A percentile compares a stretch with the other conserved stretches of the same genome.
Conservation (phyloP, 2,329 filamentous ascomycete genomes). For the Diaporthe sp. region DNA sequence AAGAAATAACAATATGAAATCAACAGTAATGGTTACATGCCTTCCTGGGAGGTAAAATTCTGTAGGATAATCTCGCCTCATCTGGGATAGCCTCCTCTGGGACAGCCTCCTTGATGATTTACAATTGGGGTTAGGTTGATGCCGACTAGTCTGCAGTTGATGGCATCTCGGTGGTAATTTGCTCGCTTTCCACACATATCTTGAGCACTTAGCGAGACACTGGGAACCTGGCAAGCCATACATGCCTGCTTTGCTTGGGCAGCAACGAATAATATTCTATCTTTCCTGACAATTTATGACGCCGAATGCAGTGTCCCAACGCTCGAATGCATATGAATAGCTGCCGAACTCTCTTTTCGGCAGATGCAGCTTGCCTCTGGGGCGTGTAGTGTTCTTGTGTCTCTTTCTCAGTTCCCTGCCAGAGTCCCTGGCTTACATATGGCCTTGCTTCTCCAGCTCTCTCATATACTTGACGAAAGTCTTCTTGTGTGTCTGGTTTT, state of each 20-base stretch:
- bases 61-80: too few species aligned
- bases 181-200: too few species aligned
- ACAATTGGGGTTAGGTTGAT: too few species aligned
- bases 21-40: too few species aligned
- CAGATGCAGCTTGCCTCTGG: conserved; percentile 28
- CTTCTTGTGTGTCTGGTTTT: conserved; percentile 86
- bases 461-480: conserved; percentile 95
- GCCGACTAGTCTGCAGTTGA: too few species aligned
- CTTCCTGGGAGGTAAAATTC: too few species aligned
- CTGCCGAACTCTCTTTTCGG: conserved; percentile 13
- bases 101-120: too few species aligned
- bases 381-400: conserved; percentile 9
- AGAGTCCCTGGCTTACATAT: not conserved
- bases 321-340: conserved; percentile 6
- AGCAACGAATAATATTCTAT: not conserved
- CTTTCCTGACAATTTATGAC: not conserved
- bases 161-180: too few species aligned
- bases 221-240: too few species aligned
- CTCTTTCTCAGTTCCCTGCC: not conserved
- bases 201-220: too few species aligned
- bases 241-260: not conserved
- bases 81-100: too few species aligned
- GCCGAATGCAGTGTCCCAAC: conserved; percentile 10
- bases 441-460: conserved; percentile 75
- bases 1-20: too few species aligned